Evolutionary conservation across 148 eudicot genomes (phyloP).

Genomic region (Vaccinium corymbosum): DNA sequence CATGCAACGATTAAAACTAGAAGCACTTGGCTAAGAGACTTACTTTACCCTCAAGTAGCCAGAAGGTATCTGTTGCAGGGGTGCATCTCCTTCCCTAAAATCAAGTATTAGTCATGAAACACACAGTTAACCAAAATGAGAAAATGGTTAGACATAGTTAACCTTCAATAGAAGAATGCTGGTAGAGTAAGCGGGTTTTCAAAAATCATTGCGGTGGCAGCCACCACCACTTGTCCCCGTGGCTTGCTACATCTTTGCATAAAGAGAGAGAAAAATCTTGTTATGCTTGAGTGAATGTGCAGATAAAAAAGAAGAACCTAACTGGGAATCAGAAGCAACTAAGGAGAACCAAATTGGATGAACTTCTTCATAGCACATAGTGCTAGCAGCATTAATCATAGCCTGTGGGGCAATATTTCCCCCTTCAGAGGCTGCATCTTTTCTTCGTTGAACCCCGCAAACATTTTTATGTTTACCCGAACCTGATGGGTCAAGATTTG

Average conservation of each 20-base stretch:
- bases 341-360: conserved; percentile 61
- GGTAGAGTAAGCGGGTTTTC: not conserved
- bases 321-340: conserved; percentile 47
- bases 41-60: conserved; percentile 62
- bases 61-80: conserved; percentile 59
- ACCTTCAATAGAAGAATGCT: not conserved
- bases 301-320: conserved; percentile 14
- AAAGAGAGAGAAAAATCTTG: not conserved
- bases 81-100: conserved; percentile 49
- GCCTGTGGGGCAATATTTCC: conserved; percentile 19
- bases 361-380: conserved; percentile 21
- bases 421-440: conserved; percentile 13
- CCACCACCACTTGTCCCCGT: too few relatives aligned
- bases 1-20: not conserved
- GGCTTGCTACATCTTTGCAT: too few relatives aligned
- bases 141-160: not conserved
- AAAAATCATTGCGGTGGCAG: too few relatives aligned
- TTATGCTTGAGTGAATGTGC: not conserved
- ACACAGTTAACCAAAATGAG: not conserved
- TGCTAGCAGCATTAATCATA: conserved; percentile 21
- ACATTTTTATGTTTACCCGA: conserved; percentile 33
- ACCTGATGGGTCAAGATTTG: conserved; percentile 13
- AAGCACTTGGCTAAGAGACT: conserved; percentile 25
- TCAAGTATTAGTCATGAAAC: not conserved
- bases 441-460: conserved; percentile 20